Evolutionary conservation across 306 rosid species (phyloP).

Genomic region (Sphenostylis stenocarpa): DNA sequence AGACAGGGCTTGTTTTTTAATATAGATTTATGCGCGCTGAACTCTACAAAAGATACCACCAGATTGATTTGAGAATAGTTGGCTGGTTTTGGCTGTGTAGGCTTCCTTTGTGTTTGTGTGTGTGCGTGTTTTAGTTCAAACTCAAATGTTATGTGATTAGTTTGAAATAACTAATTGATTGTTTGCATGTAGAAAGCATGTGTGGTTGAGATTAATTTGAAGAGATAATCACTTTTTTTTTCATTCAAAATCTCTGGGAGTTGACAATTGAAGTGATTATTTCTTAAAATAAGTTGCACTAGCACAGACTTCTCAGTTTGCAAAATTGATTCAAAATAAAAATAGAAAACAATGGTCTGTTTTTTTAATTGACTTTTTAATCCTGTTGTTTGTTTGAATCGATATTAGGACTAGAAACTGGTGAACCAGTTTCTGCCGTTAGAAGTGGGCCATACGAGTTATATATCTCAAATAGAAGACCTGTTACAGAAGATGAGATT

Average conservation of each 20-base stretch:
- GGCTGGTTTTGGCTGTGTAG: background rate
- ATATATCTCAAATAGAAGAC: constrained; percentile 63
- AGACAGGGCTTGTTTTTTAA: background rate
- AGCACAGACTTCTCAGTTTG: background rate
- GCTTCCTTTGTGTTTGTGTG: background rate
- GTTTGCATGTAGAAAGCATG: background rate
- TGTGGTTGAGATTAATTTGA: background rate
- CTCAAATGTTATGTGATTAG: background rate
- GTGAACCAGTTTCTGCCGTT: constrained; percentile 26
- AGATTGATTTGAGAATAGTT: background rate
- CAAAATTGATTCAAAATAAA: background rate
- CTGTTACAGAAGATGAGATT: constrained; percentile 52
- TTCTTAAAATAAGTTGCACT: background rate
- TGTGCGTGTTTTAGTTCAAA: background rate
- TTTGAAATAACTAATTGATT: background rate
- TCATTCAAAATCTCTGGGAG: background rate
- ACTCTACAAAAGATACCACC: background rate
- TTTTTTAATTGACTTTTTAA: background rate
- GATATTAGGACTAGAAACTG: background rate
- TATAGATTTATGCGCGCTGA: background rate
- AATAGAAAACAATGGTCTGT: background rate
- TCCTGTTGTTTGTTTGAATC: constrained; percentile 7
- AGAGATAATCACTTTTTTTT: background rate
- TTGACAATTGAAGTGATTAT: background rate
- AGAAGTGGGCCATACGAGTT: constrained; percentile 15